Evolutionary conservation across 352 stramenopile genomes (phyloP).

Genomic region (Pythium utonaiense): DNA sequence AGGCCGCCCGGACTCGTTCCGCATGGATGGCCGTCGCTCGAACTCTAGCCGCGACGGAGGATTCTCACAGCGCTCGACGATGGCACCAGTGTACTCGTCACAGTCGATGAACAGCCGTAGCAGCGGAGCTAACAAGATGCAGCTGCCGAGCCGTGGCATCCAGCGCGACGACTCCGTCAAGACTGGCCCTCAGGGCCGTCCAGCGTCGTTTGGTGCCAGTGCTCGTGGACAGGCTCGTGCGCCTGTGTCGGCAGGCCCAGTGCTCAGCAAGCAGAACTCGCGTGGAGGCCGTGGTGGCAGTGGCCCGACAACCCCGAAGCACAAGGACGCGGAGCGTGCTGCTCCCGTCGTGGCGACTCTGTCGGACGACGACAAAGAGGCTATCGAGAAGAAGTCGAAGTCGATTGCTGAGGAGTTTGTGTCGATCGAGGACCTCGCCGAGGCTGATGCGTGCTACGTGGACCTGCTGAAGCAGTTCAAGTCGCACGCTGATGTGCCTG

Average conservation of each 20-base stretch:
- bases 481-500: conserved; percentile 48
- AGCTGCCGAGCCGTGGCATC: conserved; percentile 13
- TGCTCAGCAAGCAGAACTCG: conserved; percentile 8
- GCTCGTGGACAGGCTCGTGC: conserved; percentile 9
- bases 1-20: conserved; percentile 22
- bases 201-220: conserved; percentile 24
- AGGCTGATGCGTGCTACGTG: conserved; percentile 59
- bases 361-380: conserved; percentile 55
- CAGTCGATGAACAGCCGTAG: conserved; percentile 29
- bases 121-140: conserved; percentile 20
- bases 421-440: conserved; percentile 61
- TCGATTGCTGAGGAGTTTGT: conserved; percentile 78
- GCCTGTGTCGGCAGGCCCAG: conserved; percentile 11
- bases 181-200: conserved; percentile 23
- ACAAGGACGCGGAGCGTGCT: conserved; percentile 6
- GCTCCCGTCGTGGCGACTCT: conserved; percentile 24
- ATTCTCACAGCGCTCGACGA: conserved; percentile 18
- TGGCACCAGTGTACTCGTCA: conserved; percentile 24
- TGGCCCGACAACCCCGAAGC: conserved; percentile 1
- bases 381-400: conserved; percentile 75
- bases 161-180: conserved; percentile 27
- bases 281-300: neutral
- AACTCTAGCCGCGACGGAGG: conserved; percentile 46
- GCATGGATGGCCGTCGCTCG: conserved; percentile 22
- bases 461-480: conserved; percentile 70